Evolutionary conservation across 2,329 filamentous ascomycete species (phyloP), one percentile per base, ranked within the genome.

Genomic region (Trichophyton schoenleinii): DNA sequence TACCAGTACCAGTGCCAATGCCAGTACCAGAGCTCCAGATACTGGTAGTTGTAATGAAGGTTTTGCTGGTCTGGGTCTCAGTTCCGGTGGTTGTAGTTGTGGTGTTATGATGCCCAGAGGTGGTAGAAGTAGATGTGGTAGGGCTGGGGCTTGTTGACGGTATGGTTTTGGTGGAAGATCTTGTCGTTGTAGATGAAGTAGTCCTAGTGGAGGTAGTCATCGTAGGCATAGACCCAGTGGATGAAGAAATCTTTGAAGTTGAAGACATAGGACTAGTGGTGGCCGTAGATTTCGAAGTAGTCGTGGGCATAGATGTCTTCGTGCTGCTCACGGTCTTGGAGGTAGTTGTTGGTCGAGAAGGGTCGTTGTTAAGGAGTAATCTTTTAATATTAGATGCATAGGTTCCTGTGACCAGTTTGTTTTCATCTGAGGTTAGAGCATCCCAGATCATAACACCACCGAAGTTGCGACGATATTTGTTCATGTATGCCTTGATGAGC

Each of bases 391-490:
- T 63, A 28, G 66, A 62, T 11, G 66, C 63, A 58, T 64, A 68
- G 55, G 61, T 61, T 34, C 60, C 41, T 8, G 60, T 60, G 34
- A 60, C 52, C 13, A 61, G 58, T 11, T 59, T 57, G 42, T 68
- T 68, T 13, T 63, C 61, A 9, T 66, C 62, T 7, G 66, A 67
- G 3, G 60, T 52, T 2, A 65, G 68, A 7, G 62, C 64, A 61
- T 62, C 55, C 49, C 66, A 66, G 8, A 84, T 68, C 81, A 84
- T 84, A 46, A 83, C 73, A 71, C 83, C 83, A 46, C 81, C 82
- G 64, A 84, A 84, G 1, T 70, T 71, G 22, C 72, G 61, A 1
- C 73, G 70, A 63, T 75, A 73, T 22, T 72, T 68, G 15, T 67
- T 68, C 63, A 74, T 74, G 64, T 77, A 79, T 48, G 70, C 66